A percentile compares a stretch with the other conserved stretches of the same genome.
phyloP scores from a whole-genome alignment of 768 basidiomycete genomes.

The Tulasnella sp. region DNA sequence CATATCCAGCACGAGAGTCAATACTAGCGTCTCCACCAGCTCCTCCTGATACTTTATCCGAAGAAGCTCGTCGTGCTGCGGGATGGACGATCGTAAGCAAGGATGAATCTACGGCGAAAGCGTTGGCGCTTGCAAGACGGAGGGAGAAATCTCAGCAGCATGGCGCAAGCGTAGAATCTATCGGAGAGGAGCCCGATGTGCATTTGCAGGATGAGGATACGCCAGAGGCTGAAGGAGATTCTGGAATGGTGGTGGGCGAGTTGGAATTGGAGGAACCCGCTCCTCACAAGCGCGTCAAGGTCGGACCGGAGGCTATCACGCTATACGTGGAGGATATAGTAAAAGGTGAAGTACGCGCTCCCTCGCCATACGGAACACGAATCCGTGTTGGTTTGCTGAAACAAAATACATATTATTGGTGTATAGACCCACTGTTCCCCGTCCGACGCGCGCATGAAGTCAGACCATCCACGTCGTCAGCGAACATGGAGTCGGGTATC shows the following conservation, averaged over 20 bases:
- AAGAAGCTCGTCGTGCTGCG: slow-evolving; percentile 11
- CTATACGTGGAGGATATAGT: slow-evolving; percentile 66
- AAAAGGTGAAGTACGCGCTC: slow-evolving; percentile 41
- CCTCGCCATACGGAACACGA: slow-evolving; percentile 10
- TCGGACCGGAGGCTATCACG: slow-evolving; percentile 40
- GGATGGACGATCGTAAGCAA: slow-evolving; percentile 61
- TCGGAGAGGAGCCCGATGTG: slow-evolving; percentile 21
- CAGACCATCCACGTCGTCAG: slow-evolving; percentile 17
- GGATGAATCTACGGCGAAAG: not conserved
- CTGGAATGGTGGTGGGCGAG: slow-evolving; percentile 62
- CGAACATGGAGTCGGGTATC: slow-evolving; percentile 13
- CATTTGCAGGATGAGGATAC: slow-evolving; percentile 24
- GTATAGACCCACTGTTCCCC: slow-evolving; percentile 12
- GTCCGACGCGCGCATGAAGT: slow-evolving; percentile 19
- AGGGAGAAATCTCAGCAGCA: slow-evolving; percentile 10
- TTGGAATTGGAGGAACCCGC: slow-evolving; percentile 45
- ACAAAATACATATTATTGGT: slow-evolving; percentile 18
- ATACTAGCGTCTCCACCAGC: not conserved
- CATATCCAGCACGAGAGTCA: slow-evolving; percentile 47
- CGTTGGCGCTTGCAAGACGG: slow-evolving; percentile 28
- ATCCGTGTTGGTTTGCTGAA: not conserved
- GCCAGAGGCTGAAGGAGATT: slow-evolving; percentile 57
- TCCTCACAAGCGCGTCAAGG: not conserved
- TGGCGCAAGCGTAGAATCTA: slow-evolving; percentile 22
- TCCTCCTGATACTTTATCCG: slow-evolving; percentile 26